Conservation (phyloP, 1,284 basidiomycete genomes). For the Ceratobasidium sp. region DNA sequence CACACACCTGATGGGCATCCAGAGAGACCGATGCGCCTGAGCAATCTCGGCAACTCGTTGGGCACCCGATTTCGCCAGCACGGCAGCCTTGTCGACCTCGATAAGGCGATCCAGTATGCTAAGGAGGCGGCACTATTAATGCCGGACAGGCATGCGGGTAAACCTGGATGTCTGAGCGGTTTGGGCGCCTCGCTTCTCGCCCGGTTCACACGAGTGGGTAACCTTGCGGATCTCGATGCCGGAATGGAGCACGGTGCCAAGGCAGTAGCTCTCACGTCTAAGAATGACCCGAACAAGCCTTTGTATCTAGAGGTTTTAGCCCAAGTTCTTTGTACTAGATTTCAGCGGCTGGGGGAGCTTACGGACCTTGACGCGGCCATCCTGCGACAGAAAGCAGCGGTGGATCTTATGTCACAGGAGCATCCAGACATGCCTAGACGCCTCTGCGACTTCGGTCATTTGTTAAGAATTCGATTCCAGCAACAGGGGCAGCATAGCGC, state of each 20-base stretch:
- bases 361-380: background rate
- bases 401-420: background rate
- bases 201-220: too few species aligned
- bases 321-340: background rate
- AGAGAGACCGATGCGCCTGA: too few species aligned
- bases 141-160: background rate
- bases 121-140: slow-evolving; percentile 52
- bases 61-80: slow-evolving; percentile 11
- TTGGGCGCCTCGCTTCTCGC: too few species aligned
- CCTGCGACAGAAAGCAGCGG: too few species aligned
- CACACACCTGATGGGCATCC: too few species aligned
- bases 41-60: slow-evolving; percentile 51
- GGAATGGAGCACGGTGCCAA: background rate
- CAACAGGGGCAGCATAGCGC: too few species aligned
- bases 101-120: slow-evolving; percentile 59
- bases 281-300: too few species aligned
- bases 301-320: background rate
- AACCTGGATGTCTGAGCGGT: background rate
- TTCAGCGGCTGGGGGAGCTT: background rate
- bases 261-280: background rate
- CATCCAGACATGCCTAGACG: background rate
- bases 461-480: too few species aligned
- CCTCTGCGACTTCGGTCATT: background rate
- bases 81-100: slow-evolving; percentile 55
- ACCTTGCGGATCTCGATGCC: too few species aligned